Evolutionary conservation across 2,329 filamentous ascomycete genomes (phyloP), one percentile per base, ranked within the genome.

Genomic region (Cordyceps tenuipes): DNA sequence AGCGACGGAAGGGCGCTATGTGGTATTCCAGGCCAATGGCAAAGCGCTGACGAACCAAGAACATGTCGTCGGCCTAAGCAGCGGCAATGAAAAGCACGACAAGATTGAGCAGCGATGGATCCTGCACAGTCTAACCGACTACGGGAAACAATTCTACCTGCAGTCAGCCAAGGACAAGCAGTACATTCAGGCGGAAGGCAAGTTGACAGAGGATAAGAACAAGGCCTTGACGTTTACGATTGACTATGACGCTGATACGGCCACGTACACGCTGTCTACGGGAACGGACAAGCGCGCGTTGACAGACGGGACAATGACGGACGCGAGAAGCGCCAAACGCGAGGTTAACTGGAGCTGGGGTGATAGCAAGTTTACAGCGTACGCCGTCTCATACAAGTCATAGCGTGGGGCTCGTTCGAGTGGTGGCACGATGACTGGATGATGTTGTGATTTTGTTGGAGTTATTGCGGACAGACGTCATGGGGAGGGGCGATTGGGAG

Each of bases 1-100:
- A 19, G 68, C 82, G 19, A 82, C 77, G 8, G 80, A 83, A 64
- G 81, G 80, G 19, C 77, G 79, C 21, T 82, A 77, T 63, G 70
- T 83, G 19, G 76, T 77, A 1, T 80, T 82, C 60, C 78, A 81
- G 66, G 48, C 49, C 53, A 67, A 69, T 26, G 76, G 75, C 17
- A 70, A 65, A 34, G 77, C 77, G 1, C 71, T 81, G 17, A 54
- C 70, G 58, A 62, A 68, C 62, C 13, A 64, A 36, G 69, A 72
- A 1, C 71, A 69, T 2, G 47, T 65, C 1, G 60, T 61, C 1
- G 57, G 60, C 41, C 31, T 63, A 4, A 50, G 62, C 5, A 8
- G 8, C 2, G 62, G 62, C 12, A 62, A 59, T 6, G 12, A 47
- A 21, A 59, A 34, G 3, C 79, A 82, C 64, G 66, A 73, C 15